phyloP scores from a whole-genome alignment of 2,329 filamentous ascomycete species.

The Aureobasidium sp. region DNA sequence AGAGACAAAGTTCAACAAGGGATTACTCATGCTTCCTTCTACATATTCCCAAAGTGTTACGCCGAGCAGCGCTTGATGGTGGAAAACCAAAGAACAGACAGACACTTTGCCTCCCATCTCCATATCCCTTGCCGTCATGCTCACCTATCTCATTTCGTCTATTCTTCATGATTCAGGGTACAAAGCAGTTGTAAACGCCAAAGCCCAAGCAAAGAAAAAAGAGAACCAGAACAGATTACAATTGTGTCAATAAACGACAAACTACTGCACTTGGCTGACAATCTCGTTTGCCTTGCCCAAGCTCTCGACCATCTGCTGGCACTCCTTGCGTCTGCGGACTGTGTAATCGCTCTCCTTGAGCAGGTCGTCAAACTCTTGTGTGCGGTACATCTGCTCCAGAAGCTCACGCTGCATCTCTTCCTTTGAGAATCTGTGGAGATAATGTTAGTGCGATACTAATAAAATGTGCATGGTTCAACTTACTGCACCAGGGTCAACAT shows the following conservation, averaged over 20 bases:
- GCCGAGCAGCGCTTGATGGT: background rate
- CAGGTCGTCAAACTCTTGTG: conserved; percentile 81
- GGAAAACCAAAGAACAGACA: background rate
- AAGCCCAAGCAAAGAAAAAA: background rate
- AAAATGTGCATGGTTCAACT: conserved; percentile 36
- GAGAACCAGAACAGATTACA: background rate
- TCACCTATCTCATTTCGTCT: background rate
- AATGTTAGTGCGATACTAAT: conserved; percentile 16
- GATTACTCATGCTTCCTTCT: background rate
- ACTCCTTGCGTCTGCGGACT: conserved; percentile 88
- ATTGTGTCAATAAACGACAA: background rate
- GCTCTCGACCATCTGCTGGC: conserved; percentile 98
- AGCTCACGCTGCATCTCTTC: conserved; percentile 98
- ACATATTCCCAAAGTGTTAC: background rate
- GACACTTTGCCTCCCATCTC: background rate
- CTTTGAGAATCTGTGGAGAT: conserved; percentile 66
- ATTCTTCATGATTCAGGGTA: background rate
- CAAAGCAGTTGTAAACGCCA: background rate
- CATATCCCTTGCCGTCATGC: background rate
- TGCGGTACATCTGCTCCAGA: conserved; percentile 94
- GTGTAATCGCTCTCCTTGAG: conserved; percentile 99
- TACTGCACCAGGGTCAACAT: conserved; percentile 96
- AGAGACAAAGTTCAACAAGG: background rate
- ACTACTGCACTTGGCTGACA: conserved; percentile 66
- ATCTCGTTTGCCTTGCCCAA: conserved; percentile 87